phyloP scores from a whole-genome alignment of 257 asterid species.

The Penstemon barbatus region DNA sequence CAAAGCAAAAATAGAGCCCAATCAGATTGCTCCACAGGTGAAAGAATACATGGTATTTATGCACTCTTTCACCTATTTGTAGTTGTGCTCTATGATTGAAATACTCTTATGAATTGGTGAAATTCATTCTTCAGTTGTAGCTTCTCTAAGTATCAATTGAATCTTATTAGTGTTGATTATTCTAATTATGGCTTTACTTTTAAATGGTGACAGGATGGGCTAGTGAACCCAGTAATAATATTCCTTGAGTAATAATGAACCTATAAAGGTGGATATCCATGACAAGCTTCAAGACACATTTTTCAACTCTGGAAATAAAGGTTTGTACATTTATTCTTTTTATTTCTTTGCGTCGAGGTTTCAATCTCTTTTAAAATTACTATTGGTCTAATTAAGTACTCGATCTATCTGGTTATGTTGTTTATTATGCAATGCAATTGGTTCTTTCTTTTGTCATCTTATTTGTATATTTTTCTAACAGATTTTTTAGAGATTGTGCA shows the following conservation, averaged over 20 bases:
- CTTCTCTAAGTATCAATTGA: conserved; percentile 1
- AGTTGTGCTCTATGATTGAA: not conserved
- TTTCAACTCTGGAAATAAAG: conserved; percentile 76
- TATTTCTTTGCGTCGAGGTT: not conserved
- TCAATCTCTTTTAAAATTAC: not conserved
- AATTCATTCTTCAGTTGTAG: not conserved
- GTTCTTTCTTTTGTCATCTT: not conserved
- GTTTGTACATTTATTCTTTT: conserved; percentile 31
- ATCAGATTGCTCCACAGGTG: conserved; percentile 58
- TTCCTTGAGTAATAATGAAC: conserved; percentile 78
- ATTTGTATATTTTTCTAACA: not conserved
- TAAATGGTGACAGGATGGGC: conserved; percentile 57
- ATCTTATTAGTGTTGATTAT: conserved; percentile 9
- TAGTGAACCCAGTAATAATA: conserved; percentile 52
- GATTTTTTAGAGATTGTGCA: not conserved
- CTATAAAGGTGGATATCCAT: conserved; percentile 76
- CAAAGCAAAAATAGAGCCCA: conserved; percentile 54
- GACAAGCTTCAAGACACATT: conserved; percentile 60
- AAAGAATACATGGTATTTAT: conserved; percentile 65
- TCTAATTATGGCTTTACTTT: conserved; percentile 5
- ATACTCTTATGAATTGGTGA: not conserved
- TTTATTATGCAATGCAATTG: not conserved
- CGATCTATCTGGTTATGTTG: not conserved
- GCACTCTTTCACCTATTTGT: conserved; percentile 9
- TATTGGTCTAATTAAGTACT: not conserved